Conservation (phyloP, 1,284 basidiomycete species). For the Marasmius tenuissimus region DNA sequence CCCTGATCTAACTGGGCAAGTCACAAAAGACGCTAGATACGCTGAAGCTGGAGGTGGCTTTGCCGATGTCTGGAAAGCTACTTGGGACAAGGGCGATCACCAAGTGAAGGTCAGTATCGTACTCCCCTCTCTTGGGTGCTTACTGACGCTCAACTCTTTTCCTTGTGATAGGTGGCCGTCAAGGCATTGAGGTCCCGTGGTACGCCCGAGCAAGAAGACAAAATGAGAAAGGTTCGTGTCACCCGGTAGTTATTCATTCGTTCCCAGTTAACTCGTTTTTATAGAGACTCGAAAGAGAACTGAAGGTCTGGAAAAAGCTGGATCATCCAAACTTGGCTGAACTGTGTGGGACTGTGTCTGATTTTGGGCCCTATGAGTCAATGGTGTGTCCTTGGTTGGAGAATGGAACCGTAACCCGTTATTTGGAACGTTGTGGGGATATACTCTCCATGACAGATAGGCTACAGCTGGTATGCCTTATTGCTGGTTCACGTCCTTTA, state of each 20-base stretch:
- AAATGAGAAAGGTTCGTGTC: constrained; percentile 30
- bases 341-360: constrained; percentile 35
- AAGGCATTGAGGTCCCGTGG: constrained; percentile 39
- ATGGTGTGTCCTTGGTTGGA: constrained; percentile 52
- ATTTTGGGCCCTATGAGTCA: constrained; percentile 40
- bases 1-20: constrained; percentile 36
- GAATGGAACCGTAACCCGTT: constrained; percentile 43
- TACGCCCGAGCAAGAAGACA: constrained; percentile 27
- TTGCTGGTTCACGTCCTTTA: not conserved
- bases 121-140: not conserved
- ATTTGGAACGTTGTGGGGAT: constrained; percentile 39
- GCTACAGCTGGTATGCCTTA: constrained; percentile 28
- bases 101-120: constrained; percentile 16
- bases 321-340: constrained; percentile 40
- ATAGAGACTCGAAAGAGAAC: constrained; percentile 39
- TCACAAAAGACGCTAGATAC: constrained; percentile 31
- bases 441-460: constrained; percentile 35
- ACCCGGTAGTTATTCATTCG: not conserved
- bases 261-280: not conserved
- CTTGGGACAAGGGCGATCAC: constrained; percentile 23
- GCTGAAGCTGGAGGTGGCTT: constrained; percentile 43
- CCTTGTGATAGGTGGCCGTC: constrained; percentile 34
- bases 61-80: constrained; percentile 43
- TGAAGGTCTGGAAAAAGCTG: constrained; percentile 40
- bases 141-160: not conserved